Conservation (phyloP, 2,329 filamentous ascomycete species). For the Simplicillium aogashimaense region DNA sequence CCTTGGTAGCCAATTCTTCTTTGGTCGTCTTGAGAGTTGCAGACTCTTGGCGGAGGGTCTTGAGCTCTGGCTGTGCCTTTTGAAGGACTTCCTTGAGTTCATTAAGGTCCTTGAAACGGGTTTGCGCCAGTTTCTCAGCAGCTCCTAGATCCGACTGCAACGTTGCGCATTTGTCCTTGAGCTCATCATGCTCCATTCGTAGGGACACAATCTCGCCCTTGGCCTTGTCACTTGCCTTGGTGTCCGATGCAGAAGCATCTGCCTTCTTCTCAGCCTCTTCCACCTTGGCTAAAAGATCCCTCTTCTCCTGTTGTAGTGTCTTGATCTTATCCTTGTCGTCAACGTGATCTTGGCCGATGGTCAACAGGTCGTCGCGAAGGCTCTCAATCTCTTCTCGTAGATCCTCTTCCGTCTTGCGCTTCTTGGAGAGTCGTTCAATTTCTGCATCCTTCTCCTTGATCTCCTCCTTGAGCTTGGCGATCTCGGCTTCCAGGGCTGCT, state of each 20-base stretch:
- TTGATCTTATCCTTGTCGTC: slow-evolving; percentile 71
- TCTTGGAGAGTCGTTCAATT: slow-evolving; percentile 61
- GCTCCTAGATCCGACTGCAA: slow-evolving; percentile 78
- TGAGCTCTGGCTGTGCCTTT: slow-evolving; percentile 80
- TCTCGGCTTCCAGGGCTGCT: slow-evolving; percentile 35
- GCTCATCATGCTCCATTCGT: slow-evolving; percentile 49
- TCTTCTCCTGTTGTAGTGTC: slow-evolving; percentile 59
- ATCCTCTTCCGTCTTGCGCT: slow-evolving; percentile 66
- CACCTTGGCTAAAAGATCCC: slow-evolving; percentile 51
- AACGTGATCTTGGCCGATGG: slow-evolving; percentile 75
- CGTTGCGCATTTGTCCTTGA: slow-evolving; percentile 58
- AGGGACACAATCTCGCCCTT: slow-evolving; percentile 49
- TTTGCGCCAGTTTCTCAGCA: slow-evolving; percentile 76
- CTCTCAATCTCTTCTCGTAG: slow-evolving; percentile 79
- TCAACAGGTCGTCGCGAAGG: slow-evolving; percentile 67
- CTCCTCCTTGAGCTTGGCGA: slow-evolving; percentile 40
- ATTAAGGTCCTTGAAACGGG: slow-evolving; percentile 77
- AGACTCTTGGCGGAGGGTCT: slow-evolving; percentile 67
- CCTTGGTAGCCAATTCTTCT: slow-evolving; percentile 56
- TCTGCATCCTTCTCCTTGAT: slow-evolving; percentile 58
- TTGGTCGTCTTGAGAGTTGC: slow-evolving; percentile 63
- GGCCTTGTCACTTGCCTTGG: slow-evolving; percentile 41
- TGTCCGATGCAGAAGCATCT: slow-evolving; percentile 21
- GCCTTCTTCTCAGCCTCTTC: slow-evolving; percentile 63
- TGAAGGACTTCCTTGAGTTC: slow-evolving; percentile 72